phyloP scores from a whole-genome alignment of 495 filamentous ascomycete species.

The Elasticomyces elasticus region DNA sequence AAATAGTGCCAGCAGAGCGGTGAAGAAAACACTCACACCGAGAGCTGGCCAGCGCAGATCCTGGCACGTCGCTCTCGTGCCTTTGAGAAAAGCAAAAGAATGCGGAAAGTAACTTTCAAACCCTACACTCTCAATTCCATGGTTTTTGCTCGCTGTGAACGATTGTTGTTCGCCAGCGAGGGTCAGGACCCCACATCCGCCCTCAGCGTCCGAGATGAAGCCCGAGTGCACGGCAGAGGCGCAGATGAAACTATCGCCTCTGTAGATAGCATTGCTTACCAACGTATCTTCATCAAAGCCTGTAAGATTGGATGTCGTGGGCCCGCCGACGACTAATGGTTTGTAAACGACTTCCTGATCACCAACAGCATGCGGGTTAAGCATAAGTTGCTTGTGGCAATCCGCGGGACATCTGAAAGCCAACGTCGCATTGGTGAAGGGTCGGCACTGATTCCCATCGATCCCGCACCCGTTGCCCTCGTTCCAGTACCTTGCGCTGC shows the following conservation, averaged over 20 bases:
- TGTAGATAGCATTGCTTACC: constrained; percentile 26
- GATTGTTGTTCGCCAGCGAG: constrained; percentile 30
- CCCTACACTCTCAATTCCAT: constrained; percentile 29
- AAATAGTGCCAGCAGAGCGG: constrained; percentile 32
- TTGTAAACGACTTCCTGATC: constrained; percentile 33
- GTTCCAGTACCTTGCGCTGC: constrained; percentile 45
- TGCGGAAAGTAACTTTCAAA: constrained; percentile 37
- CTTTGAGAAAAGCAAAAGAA: constrained; percentile 33
- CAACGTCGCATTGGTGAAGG: constrained; percentile 31
- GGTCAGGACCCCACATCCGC: constrained; percentile 34
- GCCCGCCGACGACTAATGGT: constrained; percentile 34
- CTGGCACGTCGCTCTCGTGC: constrained; percentile 29
- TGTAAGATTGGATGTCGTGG: constrained; percentile 21
- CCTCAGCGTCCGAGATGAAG: constrained; percentile 30
- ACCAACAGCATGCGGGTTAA: constrained; percentile 35
- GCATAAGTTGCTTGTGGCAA: constrained; percentile 28
- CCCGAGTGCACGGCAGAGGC: constrained; percentile 35
- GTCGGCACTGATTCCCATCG: constrained; percentile 34
- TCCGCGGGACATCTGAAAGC: constrained; percentile 37
- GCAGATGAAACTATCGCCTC: constrained; percentile 38
- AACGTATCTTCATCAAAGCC: constrained; percentile 19
- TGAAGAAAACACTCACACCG: constrained; percentile 31
- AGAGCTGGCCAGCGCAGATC: constrained; percentile 38
- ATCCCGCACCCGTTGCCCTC: constrained; percentile 37
- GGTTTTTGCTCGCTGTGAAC: constrained; percentile 26